Percentiles rank a stretch among this genome's conserved stretches.
Evolutionary conservation across 371 early-diverging fungal species (phyloP).

Genomic region (Mortierella sp.): DNA sequence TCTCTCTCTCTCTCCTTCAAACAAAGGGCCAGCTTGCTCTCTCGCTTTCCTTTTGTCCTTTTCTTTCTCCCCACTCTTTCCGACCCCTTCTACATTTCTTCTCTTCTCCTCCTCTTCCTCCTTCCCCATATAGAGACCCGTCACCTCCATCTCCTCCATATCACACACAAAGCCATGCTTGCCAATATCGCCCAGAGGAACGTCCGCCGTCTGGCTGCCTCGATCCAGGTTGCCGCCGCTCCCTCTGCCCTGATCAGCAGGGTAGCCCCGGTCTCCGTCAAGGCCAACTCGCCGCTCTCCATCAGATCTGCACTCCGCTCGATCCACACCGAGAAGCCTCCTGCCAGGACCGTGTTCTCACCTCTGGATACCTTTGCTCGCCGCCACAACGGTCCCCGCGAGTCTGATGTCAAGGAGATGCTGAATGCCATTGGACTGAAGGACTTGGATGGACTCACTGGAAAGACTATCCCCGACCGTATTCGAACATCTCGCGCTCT

Average conservation of each 20-base stretch:
- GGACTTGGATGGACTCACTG: conserved; percentile 82
- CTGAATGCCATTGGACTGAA: conserved; percentile 79
- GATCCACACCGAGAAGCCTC: conserved; percentile 52
- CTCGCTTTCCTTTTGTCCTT: background rate
- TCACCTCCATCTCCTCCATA: conserved; percentile 4
- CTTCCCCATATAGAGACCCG: background rate
- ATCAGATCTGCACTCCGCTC: conserved; percentile 50
- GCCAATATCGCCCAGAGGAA: conserved; percentile 50
- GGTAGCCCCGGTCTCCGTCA: conserved; percentile 7
- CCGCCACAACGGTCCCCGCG: conserved; percentile 91
- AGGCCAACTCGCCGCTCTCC: conserved; percentile 28
- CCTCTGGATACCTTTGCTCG: conserved; percentile 80
- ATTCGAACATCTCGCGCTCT: conserved; percentile 80
- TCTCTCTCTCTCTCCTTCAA: conserved; percentile 6
- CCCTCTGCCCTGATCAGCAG: conserved; percentile 12
- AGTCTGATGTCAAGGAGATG: conserved; percentile 81
- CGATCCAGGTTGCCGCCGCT: conserved; percentile 30
- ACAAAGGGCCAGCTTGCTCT: background rate
- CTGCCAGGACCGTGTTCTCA: conserved; percentile 58
- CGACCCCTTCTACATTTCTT: background rate
- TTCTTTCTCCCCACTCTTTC: background rate
- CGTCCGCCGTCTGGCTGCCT: conserved; percentile 45
- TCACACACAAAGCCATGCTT: conserved; percentile 29
- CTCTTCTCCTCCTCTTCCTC: conserved; percentile 9
- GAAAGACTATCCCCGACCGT: conserved; percentile 84